These are phyloP conservation scores for Aspergillus versicolor DNA, from an alignment of 2,329 filamentous ascomycete species.

Conservation along the genomic window DNA sequence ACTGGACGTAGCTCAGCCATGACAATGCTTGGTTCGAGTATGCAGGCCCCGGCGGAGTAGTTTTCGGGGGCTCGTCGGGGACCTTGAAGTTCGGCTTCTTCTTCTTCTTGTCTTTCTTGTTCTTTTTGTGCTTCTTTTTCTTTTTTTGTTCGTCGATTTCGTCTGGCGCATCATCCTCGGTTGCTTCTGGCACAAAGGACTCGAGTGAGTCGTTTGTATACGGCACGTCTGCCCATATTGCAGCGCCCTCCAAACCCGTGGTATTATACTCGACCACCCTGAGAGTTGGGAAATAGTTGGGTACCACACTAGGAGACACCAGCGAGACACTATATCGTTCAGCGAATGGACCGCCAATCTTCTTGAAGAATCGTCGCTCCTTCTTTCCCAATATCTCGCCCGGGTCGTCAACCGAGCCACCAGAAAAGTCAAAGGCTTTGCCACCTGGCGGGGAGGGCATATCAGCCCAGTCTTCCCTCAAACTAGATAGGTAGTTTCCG, in stretches of 20 bases:
- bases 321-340: constrained; percentile 82
- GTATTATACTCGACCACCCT: constrained; percentile 96
- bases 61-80: constrained; percentile 71
- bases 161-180: neutral
- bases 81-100: constrained; percentile 61
- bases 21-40: constrained; percentile 84
- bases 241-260: constrained; percentile 64
- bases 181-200: constrained; percentile 3
- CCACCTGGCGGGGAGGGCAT: constrained; percentile 58
- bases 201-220: neutral
- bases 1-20: constrained; percentile 79
- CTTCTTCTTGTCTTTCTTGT: constrained; percentile 46
- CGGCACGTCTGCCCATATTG: constrained; percentile 31
- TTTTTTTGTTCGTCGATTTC: constrained; percentile 44
- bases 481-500: constrained; percentile 74
- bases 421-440: constrained; percentile 13
- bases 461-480: constrained; percentile 74
- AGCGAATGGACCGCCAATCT: constrained; percentile 76
- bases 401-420: constrained; percentile 24
- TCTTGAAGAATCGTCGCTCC: constrained; percentile 57
- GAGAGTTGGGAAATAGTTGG: constrained; percentile 86
- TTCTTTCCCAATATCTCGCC: constrained; percentile 42
- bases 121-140: constrained; percentile 47
- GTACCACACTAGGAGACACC: constrained; percentile 83
- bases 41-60: constrained; percentile 76